Conservation (phyloP, 345 rosid genomes). For the Populus alba region DNA sequence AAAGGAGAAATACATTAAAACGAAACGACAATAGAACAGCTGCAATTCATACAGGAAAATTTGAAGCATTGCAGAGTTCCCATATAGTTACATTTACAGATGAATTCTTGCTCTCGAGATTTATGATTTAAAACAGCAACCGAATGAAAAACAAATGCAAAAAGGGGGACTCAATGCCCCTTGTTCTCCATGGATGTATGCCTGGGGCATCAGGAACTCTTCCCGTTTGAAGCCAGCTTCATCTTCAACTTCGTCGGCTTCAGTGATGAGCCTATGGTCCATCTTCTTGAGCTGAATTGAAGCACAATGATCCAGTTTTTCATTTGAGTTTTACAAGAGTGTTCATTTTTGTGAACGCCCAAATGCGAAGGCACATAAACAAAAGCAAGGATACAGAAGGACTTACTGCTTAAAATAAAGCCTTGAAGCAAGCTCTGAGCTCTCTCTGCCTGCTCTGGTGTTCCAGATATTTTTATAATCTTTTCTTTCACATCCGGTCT, state of each 20-base stretch:
- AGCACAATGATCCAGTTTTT: not conserved
- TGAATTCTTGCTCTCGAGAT: constrained; percentile 15
- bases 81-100: constrained; percentile 30
- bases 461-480: constrained; percentile 82
- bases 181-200: not conserved
- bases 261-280: constrained; percentile 32
- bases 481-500: constrained; percentile 62
- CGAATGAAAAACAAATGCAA: not conserved
- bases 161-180: not conserved
- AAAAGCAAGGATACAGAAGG: not conserved
- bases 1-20: not conserved
- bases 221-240: not conserved
- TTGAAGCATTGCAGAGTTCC: constrained; percentile 17
- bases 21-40: not conserved
- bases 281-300: constrained; percentile 71
- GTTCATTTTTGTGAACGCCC: not conserved
- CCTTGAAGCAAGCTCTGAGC: constrained; percentile 99
- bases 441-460: constrained; percentile 93
- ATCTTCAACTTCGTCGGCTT: not conserved
- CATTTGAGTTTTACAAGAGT: constrained; percentile 3
- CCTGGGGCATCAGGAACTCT: not conserved
- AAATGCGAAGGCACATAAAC: not conserved
- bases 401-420: constrained; percentile 92
- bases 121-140: constrained; percentile 8
- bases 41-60: constrained; percentile 14